Evolutionary conservation across 148 eudicot genomes (phyloP), one percentile per base, ranked within the genome.

Genomic region (Suaeda aralocaspica): DNA sequence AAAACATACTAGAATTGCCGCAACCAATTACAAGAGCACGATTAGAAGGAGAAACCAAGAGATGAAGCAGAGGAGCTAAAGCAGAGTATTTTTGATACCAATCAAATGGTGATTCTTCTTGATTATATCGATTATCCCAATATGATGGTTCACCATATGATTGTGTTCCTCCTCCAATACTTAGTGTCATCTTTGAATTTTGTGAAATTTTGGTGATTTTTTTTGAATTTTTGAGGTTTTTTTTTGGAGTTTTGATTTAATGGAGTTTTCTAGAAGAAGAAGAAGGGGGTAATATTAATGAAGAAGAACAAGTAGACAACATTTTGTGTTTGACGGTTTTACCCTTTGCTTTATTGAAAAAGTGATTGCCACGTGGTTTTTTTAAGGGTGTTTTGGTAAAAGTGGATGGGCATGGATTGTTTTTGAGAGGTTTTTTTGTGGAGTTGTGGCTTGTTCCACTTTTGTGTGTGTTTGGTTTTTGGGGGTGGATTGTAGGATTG

Each of bases 61-160:
- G 83, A 55, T 67, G 76, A 69, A 91, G 60, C 67, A 91, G 87
- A 22, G 95, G 92, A 30, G 87, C 71, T 44, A 91, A 72, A 19
- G 89, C 70, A 12, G 84, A 71, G 82, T 91, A 91, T n/a, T 81
- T 85, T 45, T 91, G 95, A 82, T 91, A 91, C 97, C 97, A 91
- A 74, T 91, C 97, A 73, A 91, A 91, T 34, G 89, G 75, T 0
- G 81, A 79, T 25, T 70, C 39, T 10, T 88, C 93, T 28, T 83
- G 66, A 4, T 75, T 70, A 82, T 91, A 91, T 12, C 97, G 73
- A 42, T 75, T 87, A 80, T 91, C 85, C 97, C 97, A 91, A 61
- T 91, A 91, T 71, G 81, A 82, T 60, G 90, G 77, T 45, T 91
- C 97, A 64, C 95, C 97, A 68, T 91, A 91, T 1, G 88, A 89